Evolutionary conservation across 139 green algal genomes (phyloP).

Genomic region (Pleodorina starrii): DNA sequence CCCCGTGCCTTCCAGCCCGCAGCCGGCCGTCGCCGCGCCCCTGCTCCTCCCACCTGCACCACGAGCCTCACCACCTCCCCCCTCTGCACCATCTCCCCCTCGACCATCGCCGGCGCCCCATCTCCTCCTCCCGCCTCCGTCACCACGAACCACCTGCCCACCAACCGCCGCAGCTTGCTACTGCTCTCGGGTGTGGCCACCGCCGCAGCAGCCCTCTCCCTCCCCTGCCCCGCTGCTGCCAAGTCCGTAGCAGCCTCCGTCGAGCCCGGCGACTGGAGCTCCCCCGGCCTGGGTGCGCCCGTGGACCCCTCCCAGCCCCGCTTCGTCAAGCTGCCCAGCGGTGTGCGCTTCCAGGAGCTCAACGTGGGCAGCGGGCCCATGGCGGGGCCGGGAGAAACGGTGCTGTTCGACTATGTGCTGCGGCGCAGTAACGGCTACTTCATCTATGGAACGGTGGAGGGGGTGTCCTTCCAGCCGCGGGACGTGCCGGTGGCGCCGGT

Average conservation of each 20-base stretch:
- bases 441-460: slow-evolving; percentile 82
- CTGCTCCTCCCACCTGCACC: neutral
- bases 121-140: neutral
- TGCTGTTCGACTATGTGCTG: slow-evolving; percentile 86
- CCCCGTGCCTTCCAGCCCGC: no score
- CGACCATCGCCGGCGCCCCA: neutral
- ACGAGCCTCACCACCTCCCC: neutral
- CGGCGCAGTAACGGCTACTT: slow-evolving; percentile 78
- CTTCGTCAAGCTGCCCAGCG: slow-evolving; percentile 64
- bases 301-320: slow-evolving; percentile 51
- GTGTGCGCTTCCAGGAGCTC: slow-evolving; percentile 53
- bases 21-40: no score
- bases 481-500: slow-evolving; percentile 82
- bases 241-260: neutral
- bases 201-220: neutral
- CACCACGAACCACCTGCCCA: neutral
- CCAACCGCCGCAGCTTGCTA: neutral
- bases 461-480: slow-evolving; percentile 84
- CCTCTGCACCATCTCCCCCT: neutral
- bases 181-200: neutral
- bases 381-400: slow-evolving; percentile 62
- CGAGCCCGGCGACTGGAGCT: slow-evolving; percentile 64
- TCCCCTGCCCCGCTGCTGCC: neutral
- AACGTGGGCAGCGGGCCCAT: neutral
- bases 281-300: slow-evolving; percentile 58